Base-by-base conservation (phyloP, 1,284 basidiomycete genomes). In the Sanguinoderma infundibulare region DNA sequence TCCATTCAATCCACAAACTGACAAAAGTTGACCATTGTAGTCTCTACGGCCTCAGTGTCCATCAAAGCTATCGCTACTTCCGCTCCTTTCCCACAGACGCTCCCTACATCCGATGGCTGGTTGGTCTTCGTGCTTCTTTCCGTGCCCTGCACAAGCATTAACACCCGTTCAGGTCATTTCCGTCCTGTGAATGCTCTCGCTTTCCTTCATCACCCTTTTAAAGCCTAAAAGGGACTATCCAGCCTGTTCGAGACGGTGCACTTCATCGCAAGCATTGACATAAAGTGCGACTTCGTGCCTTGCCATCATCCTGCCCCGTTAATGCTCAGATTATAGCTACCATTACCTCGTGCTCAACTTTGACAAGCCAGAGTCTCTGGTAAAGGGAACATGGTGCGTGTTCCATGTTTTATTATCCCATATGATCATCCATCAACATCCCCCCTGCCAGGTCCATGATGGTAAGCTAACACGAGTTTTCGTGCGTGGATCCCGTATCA, bases 191-290 rank as follows among this genome's bases (percentile, higher is more conserved):
- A 15, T 5, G n/a, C 20, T 7, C 22, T 17, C 42, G 1, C n/a
- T 26, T 53, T 9, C 2, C 22, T 28, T 22, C 5, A 8, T 7
- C 24, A 1, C 1, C 3, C 14, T 12, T 24, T 8, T 32, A 22
- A 10, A 34, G 22, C 14, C 49, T 36, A 20, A 34, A 51, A 7
- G 4, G 24, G 12, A 5, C 14, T 26, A 15, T 14, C 24, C 40
- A 61, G 55, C 42, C 34, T 57, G 5, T 15, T 61, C 14, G 59
- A 61, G 22, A 61, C 59, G 1, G 10, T 61, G 8, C 59, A 61
- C 24, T 36, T 55, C 15, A 17, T 40, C 24, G n/a, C 46, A 17
- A 57, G 50, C 9, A 28, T 53, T 12, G 55, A 61, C 30, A 28
- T 38, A 10, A 46, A 34, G 59, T 57, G 14, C 35, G 54, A 28